Base-by-base conservation (phyloP, 1,284 basidiomycete species). In the Moesziomyces globuligerus region DNA sequence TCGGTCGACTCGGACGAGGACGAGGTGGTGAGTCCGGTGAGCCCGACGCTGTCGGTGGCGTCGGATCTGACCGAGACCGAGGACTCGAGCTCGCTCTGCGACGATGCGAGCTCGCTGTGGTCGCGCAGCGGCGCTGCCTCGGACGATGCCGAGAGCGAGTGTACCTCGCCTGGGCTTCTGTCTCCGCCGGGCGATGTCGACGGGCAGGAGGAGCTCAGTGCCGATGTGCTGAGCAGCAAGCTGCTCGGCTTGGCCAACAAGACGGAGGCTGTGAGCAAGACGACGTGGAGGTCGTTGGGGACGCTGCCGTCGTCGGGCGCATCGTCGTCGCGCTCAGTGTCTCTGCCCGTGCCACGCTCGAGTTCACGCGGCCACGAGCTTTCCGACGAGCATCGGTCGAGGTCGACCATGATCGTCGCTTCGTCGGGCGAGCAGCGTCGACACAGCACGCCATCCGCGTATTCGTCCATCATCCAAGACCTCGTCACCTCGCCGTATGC, bases 21-120 rank as follows among this genome's bases (percentile, higher is more conserved):
- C 9, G 56, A 51, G 15, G 39, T 45, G n/a, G 11, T 10, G 23
- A 64, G 60, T 34, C 64, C 64, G 4, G 26, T 37, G 1, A 60
- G 56, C 25, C 67, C 67, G 4, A 56, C 67, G 1, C 29, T 70
- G 3, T 64, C 60, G 0, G 8, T 56, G 3, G 48, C 41, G 18
- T 56, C 60, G 8, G 53, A 56, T 7, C 0, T 36, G 26, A 45
- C 39, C 39, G 65, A 61, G 28, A 60, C 49, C n/a, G 65, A 64
- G 21, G 56, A 58, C 10, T 37, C 43, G 7, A 39, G 51, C n/a
- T 64, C 59, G 3, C 5, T 69, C 1, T 50, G 66, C 40, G 67
- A 70, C 37, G 67, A 70, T 23, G 29, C 55, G 4, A 64, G 46
- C 42, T 70, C 67, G 18, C 21, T 70, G 6, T 70, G 67, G 67